Base-by-base conservation (phyloP, 495 filamentous ascomycete species). In the Jackrogersella multiformis region DNA sequence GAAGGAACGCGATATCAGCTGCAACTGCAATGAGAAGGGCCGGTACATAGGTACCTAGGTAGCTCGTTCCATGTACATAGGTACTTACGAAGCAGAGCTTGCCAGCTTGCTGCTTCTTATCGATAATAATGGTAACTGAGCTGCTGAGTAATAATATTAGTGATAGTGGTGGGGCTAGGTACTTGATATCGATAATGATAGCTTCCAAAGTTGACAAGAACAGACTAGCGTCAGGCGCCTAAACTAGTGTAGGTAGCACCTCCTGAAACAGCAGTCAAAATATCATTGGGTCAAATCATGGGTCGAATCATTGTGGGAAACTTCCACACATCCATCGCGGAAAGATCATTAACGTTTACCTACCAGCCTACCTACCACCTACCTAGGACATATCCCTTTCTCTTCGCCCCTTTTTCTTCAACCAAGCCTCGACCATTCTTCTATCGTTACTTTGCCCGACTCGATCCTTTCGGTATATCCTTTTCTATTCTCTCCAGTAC, bases 221-320 rank as follows among this genome's bases (percentile, higher is more conserved):
- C 1, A 38, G 63, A 44, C 34, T 70, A 70, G 68, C 46, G 62
- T 67, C 34, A 35, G 58, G 68, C 53, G 56, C 46, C 52, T 63
- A 59, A 32, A 44, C 53, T 21, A n/a, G n/a, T n/a, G n/a, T n/a
- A n/a, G n/a, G n/a, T n/a, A 66, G 56, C 62, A 38, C 45, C 68
- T 71, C 68, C 68, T 71, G 68, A 71, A 67, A 71, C 68, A 64
- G 57, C 42, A 63, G 21, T 56, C n/a, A 60, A 62, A 62, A 62
- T 65, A 51, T 66, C 45, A 63, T 71, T 71, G 68, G 57, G 45
- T 39, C 21, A 54, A 53, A 28, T 8, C 21, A 36, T 39, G 21
- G 6, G 41, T 44, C n/a, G n/a, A n/a, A n/a, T 57, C 20, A 30
- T 45, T 54, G 61, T 49, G 63, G 62, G 63, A 59, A 67, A 62